Evolutionary conservation across 179 eudicot genomes (phyloP), one percentile per base, ranked within the genome.

Genomic region (Corrigiola litoralis): DNA sequence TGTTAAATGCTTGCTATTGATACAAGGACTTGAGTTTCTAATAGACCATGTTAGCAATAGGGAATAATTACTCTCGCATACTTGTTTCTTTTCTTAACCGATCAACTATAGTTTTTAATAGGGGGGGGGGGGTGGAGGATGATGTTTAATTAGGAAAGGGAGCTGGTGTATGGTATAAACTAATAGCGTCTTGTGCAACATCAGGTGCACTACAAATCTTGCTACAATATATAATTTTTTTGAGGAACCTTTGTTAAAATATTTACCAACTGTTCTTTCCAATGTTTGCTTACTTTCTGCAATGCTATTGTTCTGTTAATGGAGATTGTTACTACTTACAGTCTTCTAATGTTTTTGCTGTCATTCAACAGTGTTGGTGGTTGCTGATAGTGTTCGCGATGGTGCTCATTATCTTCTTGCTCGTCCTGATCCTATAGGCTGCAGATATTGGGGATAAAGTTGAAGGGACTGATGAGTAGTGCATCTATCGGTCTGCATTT

Each of bases 291-390:
- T 25, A 52, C 28, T 55, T 33, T 16, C 6, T 38, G 9, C 7
- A 9, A 11, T 45, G 18, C 11, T 32, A 7, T 16, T 51, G 6
- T 66, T 50, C 18, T 27, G 21, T 17, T 11, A 12, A 46, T 51
- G 31, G 9, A 6, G 5, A 17, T 7, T 25, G 34, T 25, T 6
- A 28, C 23, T 56, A 44, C 18, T 66, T 2, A 55, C 29, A 31
- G 47, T 59, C 65, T 41, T 42, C 16, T 38, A 24, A 25, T 2
- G 2, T 73, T 36, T 70, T 20, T 6, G 44, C 45, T 78, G 21
- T 52, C 18, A 24, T 23, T 61, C 16, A 20, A 62, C 88, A 84
- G 88, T 84, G 86, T 60, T 81, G 88, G 86, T 77, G 81, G 88
- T 58, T 81, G 80, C 75, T 81, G 70, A 76, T 57, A 37, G 41